These are phyloP conservation scores for Mucor plumbeus DNA, from an alignment of 371 early-diverging fungal genomes.

Conservation along the genomic window DNA sequence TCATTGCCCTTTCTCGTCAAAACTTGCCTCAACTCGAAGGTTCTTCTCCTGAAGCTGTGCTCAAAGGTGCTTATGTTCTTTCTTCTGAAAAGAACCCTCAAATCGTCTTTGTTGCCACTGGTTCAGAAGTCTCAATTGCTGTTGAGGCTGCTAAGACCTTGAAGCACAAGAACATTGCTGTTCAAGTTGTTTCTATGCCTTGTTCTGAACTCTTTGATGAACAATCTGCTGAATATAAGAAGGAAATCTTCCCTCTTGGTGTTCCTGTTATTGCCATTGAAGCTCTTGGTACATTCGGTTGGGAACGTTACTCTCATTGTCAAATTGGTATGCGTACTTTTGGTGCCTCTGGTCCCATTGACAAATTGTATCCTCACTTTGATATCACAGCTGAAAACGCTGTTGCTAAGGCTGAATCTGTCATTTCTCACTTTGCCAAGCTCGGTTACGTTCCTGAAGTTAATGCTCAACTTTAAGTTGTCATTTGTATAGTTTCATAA, in stretches of 20 bases:
- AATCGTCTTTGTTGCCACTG: constrained; percentile 88
- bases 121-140: constrained; percentile 93
- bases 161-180: constrained; percentile 57
- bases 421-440: constrained; percentile 32
- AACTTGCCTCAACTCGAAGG: constrained; percentile 91
- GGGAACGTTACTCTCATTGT: constrained; percentile 93
- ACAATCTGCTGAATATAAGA: constrained; percentile 87
- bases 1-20: constrained; percentile 94
- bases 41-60: constrained; percentile 77
- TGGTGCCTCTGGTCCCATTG: constrained; percentile 77
- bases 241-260: constrained; percentile 79
- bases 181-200: constrained; percentile 97
- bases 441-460: constrained; percentile 42
- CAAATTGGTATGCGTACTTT: constrained; percentile 94
- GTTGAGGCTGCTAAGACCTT: constrained; percentile 86
- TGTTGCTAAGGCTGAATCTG: constrained; percentile 31
- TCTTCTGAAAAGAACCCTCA: constrained; percentile 59
- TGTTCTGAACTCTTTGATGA: constrained; percentile 95
- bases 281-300: constrained; percentile 91
- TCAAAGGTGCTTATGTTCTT: constrained; percentile 83
- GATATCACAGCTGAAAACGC: constrained; percentile 33
- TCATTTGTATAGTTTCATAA: constrained; percentile 1
- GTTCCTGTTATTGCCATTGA: constrained; percentile 91
- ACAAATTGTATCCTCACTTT: constrained; percentile 36
- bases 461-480: constrained; percentile 33